These are phyloP conservation scores for Rhipidocladum racemiflorum DNA, from an alignment of 176 grass and related monocot genomes.

Conservation along the genomic window DNA sequence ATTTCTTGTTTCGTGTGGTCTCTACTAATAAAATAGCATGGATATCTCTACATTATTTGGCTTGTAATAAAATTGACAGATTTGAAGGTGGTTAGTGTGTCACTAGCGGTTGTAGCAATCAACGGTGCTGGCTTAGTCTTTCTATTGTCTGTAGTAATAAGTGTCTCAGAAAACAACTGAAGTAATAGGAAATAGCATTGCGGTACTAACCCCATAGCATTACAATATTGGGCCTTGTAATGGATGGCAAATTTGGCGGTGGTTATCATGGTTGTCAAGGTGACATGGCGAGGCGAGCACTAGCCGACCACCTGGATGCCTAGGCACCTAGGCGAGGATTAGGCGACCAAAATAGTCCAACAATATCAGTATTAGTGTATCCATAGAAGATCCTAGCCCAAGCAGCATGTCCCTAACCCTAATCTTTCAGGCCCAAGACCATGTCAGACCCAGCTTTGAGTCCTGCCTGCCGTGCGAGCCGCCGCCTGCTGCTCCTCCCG, in stretches of 20 bases:
- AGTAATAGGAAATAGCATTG: background rate
- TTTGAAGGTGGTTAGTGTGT: background rate
- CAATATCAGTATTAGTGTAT: too few species aligned
- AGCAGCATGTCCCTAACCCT: too few species aligned
- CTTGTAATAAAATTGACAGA: slow-evolving; percentile 4
- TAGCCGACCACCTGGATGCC: too few species aligned
- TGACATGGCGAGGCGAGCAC: too few species aligned
- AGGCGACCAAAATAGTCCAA: too few species aligned
- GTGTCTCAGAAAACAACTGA: background rate
- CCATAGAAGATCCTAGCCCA: too few species aligned
- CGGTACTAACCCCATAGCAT: background rate
- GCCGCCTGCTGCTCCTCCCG: too few species aligned
- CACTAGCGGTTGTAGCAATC: background rate
- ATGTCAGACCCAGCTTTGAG: too few species aligned
- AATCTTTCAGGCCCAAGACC: too few species aligned
- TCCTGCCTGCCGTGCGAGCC: too few species aligned
- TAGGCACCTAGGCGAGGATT: too few species aligned
- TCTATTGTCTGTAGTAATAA: background rate
- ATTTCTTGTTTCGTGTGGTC: background rate
- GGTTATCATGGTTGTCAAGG: background rate
- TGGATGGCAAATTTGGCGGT: background rate
- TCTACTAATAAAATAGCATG: background rate
- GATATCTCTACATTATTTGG: background rate
- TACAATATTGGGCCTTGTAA: background rate
- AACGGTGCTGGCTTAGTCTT: background rate